Conservation (phyloP, 1,284 basidiomycete genomes). For the Moniliophthora roreri region DNA sequence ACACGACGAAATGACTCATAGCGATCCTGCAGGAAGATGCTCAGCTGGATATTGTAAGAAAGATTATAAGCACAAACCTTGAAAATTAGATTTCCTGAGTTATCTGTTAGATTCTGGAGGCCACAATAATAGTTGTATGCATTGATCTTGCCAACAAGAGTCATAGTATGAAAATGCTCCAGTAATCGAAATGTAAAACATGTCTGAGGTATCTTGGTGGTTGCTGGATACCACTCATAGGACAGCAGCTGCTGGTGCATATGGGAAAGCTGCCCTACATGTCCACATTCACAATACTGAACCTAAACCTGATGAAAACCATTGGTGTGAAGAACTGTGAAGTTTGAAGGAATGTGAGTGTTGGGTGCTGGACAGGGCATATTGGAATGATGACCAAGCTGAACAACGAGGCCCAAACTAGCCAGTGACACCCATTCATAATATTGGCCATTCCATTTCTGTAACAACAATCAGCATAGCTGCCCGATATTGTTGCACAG, state of each 20-base stretch:
- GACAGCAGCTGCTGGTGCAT: slow-evolving; percentile 15
- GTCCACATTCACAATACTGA: no score
- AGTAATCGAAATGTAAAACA: slow-evolving; percentile 20
- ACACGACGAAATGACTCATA: slow-evolving; percentile 23
- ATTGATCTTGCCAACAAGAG: slow-evolving; percentile 19
- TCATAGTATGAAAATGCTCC: slow-evolving; percentile 18
- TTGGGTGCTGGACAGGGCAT: slow-evolving; percentile 15
- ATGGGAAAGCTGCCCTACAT: no score
- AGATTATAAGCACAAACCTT: not conserved
- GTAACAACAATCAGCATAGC: no score
- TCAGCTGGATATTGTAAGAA: not conserved
- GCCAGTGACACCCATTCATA: slow-evolving; percentile 7
- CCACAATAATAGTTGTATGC: slow-evolving; percentile 19
- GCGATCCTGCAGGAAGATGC: slow-evolving; percentile 16
- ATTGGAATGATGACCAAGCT: slow-evolving; percentile 16
- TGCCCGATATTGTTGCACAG: no score
- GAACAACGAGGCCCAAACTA: slow-evolving; percentile 12
- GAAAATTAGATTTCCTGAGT: slow-evolving; percentile 8
- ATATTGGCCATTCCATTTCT: slow-evolving; percentile 15
- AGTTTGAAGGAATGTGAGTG: slow-evolving; percentile 6
- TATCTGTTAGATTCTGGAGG: slow-evolving; percentile 14
- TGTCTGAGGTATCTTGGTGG: slow-evolving; percentile 16
- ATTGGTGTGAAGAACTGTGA: slow-evolving; percentile 12
- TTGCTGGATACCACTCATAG: slow-evolving; percentile 19
- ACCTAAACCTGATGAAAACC: slow-evolving; percentile 3